Base-by-base conservation (phyloP, 306 rosid species). In the Begonia loranthoides region DNA sequence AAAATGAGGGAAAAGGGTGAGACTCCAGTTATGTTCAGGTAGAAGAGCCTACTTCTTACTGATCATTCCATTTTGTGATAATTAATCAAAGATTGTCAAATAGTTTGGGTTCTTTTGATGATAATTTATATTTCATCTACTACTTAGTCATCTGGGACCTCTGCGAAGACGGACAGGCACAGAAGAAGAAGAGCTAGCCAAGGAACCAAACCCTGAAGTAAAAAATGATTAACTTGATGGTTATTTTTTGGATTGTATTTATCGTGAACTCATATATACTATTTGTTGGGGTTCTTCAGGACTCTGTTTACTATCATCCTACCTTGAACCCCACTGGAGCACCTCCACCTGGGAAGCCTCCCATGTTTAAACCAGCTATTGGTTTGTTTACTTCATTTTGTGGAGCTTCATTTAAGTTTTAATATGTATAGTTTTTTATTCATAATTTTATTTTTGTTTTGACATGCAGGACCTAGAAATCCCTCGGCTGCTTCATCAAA, bases 281-380 rank as follows among this genome's bases (percentile, higher is more conserved):
- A 39, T 10, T 9, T 60, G 51, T 51, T 38, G 22, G 22, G 41
- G 28, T 39, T 50, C 34, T 61, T 40, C 51, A 61, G 65, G 65
- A 61, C 65, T 61, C 65, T 41, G 65, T 61, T 24, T 61, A 61
- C 33, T 40, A 61, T 49, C 96, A 92, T 61, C 94, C 99, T 51
- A 78, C 88, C 11, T 66, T 92, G 66, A 92, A 92, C 60, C 99
- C 99, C 53, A 86, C 96, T 14, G 99, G 99, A 24, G 99, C 99
- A 61, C 99, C 99, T 22, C 99, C 99, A 14, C 99, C 99, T 22
- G 99, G 99, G 66, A 92, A 92, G 74, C 94, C 99, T 54, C 99
- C 96, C 39, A 86, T 92, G 96, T 92, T 72, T 74, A 81, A 83
- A 66, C 86, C 99, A 12, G 74, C 96, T 13, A 76, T 92, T 55